These are phyloP conservation scores for Globisporangium alternatum DNA, from an alignment of 352 stramenopile genomes.

Conservation along the genomic window DNA sequence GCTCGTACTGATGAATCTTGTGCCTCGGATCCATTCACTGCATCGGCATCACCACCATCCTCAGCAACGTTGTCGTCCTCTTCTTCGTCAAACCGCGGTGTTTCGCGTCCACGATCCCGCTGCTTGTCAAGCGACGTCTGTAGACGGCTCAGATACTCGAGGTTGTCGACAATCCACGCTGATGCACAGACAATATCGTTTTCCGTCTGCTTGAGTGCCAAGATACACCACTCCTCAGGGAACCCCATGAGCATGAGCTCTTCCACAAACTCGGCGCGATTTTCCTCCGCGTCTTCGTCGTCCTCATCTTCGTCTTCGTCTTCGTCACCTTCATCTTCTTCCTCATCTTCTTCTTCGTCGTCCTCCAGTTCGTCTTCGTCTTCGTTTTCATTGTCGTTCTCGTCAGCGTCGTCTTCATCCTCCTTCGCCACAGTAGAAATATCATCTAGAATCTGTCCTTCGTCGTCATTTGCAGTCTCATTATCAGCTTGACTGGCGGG, in stretches of 20 bases:
- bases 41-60: background rate
- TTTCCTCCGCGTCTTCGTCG: slow-evolving; percentile 45
- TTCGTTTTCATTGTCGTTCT: slow-evolving; percentile 15
- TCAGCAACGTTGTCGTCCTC: slow-evolving; percentile 45
- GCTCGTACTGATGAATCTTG: background rate
- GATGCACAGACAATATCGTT: slow-evolving; percentile 90
- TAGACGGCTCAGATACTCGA: slow-evolving; percentile 88
- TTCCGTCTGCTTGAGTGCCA: slow-evolving; percentile 88
- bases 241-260: slow-evolving; percentile 93
- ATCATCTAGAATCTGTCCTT: background rate
- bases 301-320: slow-evolving; percentile 50
- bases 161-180: slow-evolving; percentile 92
- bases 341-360: slow-evolving; percentile 17
- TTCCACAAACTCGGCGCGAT: slow-evolving; percentile 78
- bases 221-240: slow-evolving; percentile 89
- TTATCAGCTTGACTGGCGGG: background rate
- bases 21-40: background rate
- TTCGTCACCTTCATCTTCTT: slow-evolving; percentile 40
- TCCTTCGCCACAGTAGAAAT: background rate
- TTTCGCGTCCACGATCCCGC: slow-evolving; percentile 35
- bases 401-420: background rate
- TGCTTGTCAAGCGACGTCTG: slow-evolving; percentile 77
- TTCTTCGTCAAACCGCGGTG: slow-evolving; percentile 52
- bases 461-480: background rate
- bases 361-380: slow-evolving; percentile 9